These are phyloP conservation scores for Aspergillus quadrilineatus DNA, from an alignment of 2,329 filamentous ascomycete species.

Conservation along the genomic window DNA sequence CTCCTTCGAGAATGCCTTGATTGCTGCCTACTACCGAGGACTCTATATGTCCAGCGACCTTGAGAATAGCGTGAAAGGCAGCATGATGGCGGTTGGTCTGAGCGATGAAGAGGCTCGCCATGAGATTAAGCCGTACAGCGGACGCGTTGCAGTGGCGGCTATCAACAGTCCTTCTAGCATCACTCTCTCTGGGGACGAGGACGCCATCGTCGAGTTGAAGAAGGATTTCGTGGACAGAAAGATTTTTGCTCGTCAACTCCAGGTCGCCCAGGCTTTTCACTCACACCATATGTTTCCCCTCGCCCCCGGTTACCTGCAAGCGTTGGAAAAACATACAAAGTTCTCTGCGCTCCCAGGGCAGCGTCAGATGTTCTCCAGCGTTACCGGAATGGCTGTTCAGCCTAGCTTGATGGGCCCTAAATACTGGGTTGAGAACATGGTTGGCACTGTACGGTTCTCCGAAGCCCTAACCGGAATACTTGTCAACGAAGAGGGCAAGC, in stretches of 20 bases:
- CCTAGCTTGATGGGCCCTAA: neutral
- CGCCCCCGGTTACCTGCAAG: no score
- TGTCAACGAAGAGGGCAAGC: neutral
- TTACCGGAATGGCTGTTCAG: no score
- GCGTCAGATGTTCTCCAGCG: no score
- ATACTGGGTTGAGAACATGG: neutral
- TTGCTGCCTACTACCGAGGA: constrained; percentile 15
- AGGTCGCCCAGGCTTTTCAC: no score
- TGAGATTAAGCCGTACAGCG: neutral
- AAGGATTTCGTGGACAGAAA: no score
- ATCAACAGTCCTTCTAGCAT: constrained; percentile 25
- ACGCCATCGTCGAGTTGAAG: neutral
- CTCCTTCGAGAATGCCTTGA: constrained; percentile 6
- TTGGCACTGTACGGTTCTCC: neutral
- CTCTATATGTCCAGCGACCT: neutral
- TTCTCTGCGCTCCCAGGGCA: no score
- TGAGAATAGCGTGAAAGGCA: neutral
- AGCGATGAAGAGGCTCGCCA: neutral
- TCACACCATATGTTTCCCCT: no score
- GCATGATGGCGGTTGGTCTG: constrained; percentile 19
- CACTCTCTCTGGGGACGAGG: constrained; percentile 24
- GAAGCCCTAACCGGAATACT: neutral
- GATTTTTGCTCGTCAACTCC: no score
- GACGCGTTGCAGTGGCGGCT: constrained; percentile 15
- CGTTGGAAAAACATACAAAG: no score